Conservation (phyloP, 495 filamentous ascomycete genomes). For the Articulospora tetracladia region DNA sequence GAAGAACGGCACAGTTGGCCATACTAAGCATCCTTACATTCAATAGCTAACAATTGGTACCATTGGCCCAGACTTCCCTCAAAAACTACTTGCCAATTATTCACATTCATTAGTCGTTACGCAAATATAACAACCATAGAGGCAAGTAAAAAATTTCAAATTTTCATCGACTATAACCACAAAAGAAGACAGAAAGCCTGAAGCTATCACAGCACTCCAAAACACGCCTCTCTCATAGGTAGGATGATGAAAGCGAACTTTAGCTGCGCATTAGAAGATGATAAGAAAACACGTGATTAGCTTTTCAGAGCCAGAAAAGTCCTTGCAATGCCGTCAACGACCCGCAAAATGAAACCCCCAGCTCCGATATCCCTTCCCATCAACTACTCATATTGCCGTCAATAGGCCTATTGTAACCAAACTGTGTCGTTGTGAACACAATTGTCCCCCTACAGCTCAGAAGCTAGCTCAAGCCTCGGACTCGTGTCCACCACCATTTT, state of each 20-base stretch:
- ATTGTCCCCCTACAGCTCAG: neutral
- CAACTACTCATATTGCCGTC: slow-evolving; percentile 14
- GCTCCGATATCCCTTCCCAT: slow-evolving; percentile 18
- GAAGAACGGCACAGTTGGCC: too few relatives aligned
- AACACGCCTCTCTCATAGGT: slow-evolving; percentile 1
- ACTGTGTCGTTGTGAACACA: neutral
- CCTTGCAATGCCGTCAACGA: slow-evolving; percentile 29
- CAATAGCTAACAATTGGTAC: too few relatives aligned
- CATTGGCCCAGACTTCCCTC: too few relatives aligned
- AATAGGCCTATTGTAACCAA: neutral
- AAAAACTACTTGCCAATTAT: too few relatives aligned
- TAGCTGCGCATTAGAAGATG: slow-evolving; percentile 27
- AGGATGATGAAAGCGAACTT: slow-evolving; percentile 18
- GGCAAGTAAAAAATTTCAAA: neutral
- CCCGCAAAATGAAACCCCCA: slow-evolving; percentile 26
- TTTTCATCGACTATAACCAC: slow-evolving; percentile 5
- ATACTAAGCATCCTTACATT: too few relatives aligned
- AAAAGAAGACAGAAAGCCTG: slow-evolving; percentile 8
- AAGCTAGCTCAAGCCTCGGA: slow-evolving; percentile 16
- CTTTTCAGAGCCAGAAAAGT: slow-evolving; percentile 26
- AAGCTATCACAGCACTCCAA: neutral
- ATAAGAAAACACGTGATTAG: slow-evolving; percentile 27
- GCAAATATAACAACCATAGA: too few relatives aligned
- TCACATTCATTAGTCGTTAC: too few relatives aligned
- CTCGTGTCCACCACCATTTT: slow-evolving; percentile 33